Base-by-base conservation (phyloP, 306 rosid species). In the Morella rubra region DNA sequence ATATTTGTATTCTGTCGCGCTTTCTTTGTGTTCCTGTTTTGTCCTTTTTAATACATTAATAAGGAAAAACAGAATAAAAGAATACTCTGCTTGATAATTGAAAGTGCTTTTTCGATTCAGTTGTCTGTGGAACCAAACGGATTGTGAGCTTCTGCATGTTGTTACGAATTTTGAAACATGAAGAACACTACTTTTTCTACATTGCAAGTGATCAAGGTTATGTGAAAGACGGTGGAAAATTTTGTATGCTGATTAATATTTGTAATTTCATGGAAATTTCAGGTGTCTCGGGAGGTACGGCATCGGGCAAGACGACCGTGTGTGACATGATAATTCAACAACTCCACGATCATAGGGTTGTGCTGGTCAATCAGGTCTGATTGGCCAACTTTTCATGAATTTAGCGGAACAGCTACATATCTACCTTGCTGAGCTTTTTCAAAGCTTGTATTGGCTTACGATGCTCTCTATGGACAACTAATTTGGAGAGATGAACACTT, bases 281-380 rank as follows among this genome's bases (percentile, higher is more conserved):
- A 86, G 90, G 89, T 22, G 89, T 86, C 54, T 78, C 87, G 45
- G 89, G 90, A 73, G 90, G 90, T 49, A 86, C 90, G 6, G 90
- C 87, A 69, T 86, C 87, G 13, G 90, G 90, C 68, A 86, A 86
- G 77, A 83, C 87, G 19, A 83, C 87, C 0, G 90, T 86, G 18
- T 86, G 90, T 76, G 87, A 83, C 18, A 42, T 83, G 82, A 86
- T 86, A 65, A 69, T 86, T 81, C 90, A 86, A 69, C 90, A 86
- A n/a, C 76, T 86, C 51, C 87, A 83, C 78, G 90, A 86, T 81
- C 87, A 81, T 58, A 77, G 87, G 82, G 87, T 84, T 71, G 85
- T 81, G 74, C 83, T 84, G 6, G 71, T 84, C 3, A 40, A 58
- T 81, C 87, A 86, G 90, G 87, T 86, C 37, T 20, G 37, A 10